Evolutionary conservation across 495 filamentous ascomycete genomes (phyloP).

Genomic region (Neurospora hispaniola): DNA sequence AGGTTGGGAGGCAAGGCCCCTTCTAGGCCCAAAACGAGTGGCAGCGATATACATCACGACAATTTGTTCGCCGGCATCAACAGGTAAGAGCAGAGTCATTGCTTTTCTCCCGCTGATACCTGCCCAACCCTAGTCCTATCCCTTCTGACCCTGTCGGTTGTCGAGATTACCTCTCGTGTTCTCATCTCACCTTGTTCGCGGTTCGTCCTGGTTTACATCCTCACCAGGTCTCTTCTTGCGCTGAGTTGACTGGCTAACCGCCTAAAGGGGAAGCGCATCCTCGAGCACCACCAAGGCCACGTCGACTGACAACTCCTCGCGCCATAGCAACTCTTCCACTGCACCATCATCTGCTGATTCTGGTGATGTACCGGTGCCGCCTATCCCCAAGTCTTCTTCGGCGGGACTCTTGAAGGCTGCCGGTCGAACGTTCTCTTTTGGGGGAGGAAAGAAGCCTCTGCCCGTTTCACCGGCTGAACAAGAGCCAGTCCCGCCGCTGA

Average conservation of each 20-base stretch:
- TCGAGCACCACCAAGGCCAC: constrained; percentile 53
- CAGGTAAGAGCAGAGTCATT: constrained; percentile 29
- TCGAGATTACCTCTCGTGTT: not conserved
- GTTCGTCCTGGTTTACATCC: not conserved
- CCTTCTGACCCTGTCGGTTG: not conserved
- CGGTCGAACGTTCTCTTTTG: constrained; percentile 68
- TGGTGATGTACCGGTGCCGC: constrained; percentile 48
- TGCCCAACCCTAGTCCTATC: not conserved
- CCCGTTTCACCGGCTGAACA: constrained; percentile 35
- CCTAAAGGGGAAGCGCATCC: constrained; percentile 48
- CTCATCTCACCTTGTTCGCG: not conserved
- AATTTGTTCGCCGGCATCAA: constrained; percentile 48
- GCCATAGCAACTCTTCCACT: constrained; percentile 64
- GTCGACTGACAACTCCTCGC: constrained; percentile 55
- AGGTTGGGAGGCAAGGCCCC: constrained; percentile 20
- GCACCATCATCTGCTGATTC: constrained; percentile 61
- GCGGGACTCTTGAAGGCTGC: constrained; percentile 50
- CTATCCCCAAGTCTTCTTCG: constrained; percentile 39
- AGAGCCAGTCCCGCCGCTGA: constrained; percentile 26
- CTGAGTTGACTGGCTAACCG: constrained; percentile 11
- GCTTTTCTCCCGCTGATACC: not conserved
- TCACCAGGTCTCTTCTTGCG: constrained; percentile 4
- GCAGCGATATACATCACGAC: constrained; percentile 33
- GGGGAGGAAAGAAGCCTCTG: constrained; percentile 38
- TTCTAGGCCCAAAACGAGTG: constrained; percentile 14